Conservation (phyloP, 805 yeast species). For the Torulaspora gathmanii region DNA sequence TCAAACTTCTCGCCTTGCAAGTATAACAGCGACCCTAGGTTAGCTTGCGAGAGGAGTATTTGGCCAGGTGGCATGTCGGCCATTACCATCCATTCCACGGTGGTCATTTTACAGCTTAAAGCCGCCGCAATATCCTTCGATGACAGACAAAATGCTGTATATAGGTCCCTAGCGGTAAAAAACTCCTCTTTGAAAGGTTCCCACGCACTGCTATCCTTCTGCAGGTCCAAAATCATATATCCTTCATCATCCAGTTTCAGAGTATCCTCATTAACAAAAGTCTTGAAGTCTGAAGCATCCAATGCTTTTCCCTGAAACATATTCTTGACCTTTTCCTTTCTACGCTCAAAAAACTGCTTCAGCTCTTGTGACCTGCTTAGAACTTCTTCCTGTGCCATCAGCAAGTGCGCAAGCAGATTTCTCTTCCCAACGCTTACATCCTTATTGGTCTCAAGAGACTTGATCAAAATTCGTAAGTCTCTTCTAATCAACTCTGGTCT, state of each 20-base stretch:
- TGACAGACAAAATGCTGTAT: conserved; percentile 64
- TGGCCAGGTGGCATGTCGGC: conserved; percentile 66
- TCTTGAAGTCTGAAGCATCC: conserved; percentile 23
- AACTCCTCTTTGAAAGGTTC: conserved; percentile 73
- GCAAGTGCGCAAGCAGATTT: conserved; percentile 55
- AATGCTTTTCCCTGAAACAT: conserved; percentile 17
- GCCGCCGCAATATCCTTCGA: conserved; percentile 65
- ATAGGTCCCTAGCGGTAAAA: conserved; percentile 70
- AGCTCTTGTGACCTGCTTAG: conserved; percentile 40
- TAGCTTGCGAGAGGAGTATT: conserved; percentile 59
- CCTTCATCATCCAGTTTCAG: conserved; percentile 32
- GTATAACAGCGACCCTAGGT: conserved; percentile 64
- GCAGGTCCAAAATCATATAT: conserved; percentile 31
- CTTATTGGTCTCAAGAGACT: conserved; percentile 48
- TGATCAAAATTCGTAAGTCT: conserved; percentile 64
- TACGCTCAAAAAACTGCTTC: conserved; percentile 33
- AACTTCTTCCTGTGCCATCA: conserved; percentile 64
- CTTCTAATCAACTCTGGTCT: conserved; percentile 63
- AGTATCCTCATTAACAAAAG: conserved; percentile 28
- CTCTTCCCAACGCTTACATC: conserved; percentile 50
- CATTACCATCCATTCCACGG: conserved; percentile 68
- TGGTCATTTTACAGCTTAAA: conserved; percentile 53
- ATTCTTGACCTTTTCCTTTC: conserved; percentile 27
- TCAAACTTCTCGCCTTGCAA: conserved; percentile 63
- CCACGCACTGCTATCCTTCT: conserved; percentile 52